Evolutionary conservation across 208 protist genomes (phyloP), one percentile per base, ranked within the genome.

Genomic region (Trypanosoma rangeli): DNA sequence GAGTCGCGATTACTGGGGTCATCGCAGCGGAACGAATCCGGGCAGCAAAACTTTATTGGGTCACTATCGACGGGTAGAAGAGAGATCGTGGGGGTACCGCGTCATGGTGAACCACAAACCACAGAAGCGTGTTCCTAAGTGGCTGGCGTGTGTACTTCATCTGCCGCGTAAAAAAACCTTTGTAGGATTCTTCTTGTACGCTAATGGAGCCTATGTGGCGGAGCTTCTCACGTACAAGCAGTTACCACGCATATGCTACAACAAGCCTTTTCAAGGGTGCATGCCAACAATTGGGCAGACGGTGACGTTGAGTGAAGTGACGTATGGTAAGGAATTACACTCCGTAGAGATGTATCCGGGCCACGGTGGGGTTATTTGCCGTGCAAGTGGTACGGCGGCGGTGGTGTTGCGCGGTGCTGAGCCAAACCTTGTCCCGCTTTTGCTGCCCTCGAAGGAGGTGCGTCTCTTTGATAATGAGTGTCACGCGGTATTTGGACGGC

Each of bases 141-240:
- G 92, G 90, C 82, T 97, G 8, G 90, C 92, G 10, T 95, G 90
- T 62, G 76, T 97, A 44, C 76, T 93, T 33, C 85, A 97, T 68
- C 82, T 92, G 24, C 87, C 83, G 2, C 81, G 90, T n/a, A 82
- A 84, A 52, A 91, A 89, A 64, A 71, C 81, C 0, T 95, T 95
- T 72, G 61, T 97, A 9, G 92, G 92, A 22, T 97, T 97, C 61
- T 97, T 95, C 46, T 74, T 97, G 22, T 97, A 97, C 74, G 92
- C 92, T 24, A 95, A 97, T 74, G 92, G 92, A 24, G 89, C 89
- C 20, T 97, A 97, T 71, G 87, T 94, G 53, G 92, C 87, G 31
- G 92, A 97, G 80, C 82, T 97, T 57, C 84, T 97, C 29, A 93
- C 89, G 7, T 97, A 97, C 85, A 97, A 97, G 75, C 92, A 97